phyloP scores from a whole-genome alignment of 139 green algal species.

The Deuterostichococcus epilithicus region DNA sequence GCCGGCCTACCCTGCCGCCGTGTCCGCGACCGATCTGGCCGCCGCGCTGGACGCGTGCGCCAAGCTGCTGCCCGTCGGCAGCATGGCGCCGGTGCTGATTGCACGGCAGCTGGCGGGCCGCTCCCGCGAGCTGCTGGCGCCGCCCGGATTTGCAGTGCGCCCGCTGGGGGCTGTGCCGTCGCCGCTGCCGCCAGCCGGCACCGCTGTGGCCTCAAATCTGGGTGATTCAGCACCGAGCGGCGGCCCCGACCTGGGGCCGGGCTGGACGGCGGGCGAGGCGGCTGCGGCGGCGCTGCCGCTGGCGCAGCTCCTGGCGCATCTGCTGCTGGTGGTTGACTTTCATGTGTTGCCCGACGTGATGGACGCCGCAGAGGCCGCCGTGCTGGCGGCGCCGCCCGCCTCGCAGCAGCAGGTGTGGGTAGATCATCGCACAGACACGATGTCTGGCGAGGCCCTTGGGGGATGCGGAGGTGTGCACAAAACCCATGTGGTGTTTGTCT shows the following conservation, averaged over 20 bases:
- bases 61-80: conserved; percentile 25
- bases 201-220: no score
- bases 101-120: conserved; percentile 8
- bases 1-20: conserved; percentile 24
- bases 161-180: no score
- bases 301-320: conserved; percentile 11
- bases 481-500: no score
- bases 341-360: conserved; percentile 9
- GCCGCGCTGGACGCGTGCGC: conserved; percentile 21
- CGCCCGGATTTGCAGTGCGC: no score
- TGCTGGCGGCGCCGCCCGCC: background rate
- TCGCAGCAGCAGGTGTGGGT: background rate
- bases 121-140: background rate
- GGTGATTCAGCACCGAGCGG: no score
- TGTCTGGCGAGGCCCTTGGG: no score
- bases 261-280: no score
- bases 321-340: conserved; percentile 20
- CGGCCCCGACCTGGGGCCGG: background rate
- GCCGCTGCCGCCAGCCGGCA: no score
- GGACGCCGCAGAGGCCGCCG: background rate
- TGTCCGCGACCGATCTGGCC: conserved; percentile 3
- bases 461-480: no score
- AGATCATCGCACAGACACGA: background rate
- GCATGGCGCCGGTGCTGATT: conserved; percentile 19
- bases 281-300: conserved; percentile 9